Conservation (phyloP, 2,329 filamentous ascomycete genomes). For the Plectosphaerella sp. region DNA sequence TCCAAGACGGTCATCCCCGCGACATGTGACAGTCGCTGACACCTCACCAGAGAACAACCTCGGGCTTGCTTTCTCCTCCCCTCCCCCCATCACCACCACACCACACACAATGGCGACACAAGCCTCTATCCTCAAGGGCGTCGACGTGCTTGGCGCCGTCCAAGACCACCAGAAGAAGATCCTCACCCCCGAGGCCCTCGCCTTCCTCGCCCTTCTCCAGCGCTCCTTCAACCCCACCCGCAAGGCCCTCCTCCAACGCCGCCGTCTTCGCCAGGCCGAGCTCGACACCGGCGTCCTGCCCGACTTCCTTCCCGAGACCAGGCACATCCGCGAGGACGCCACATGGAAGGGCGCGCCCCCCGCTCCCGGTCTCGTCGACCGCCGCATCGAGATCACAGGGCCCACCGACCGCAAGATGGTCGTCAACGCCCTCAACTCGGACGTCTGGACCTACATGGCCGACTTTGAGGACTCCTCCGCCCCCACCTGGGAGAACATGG, state of each 20-base stretch:
- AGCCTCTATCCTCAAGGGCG: conserved; percentile 61
- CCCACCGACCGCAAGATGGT: conserved; percentile 94
- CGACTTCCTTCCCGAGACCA: conserved; percentile 86
- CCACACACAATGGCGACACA: conserved; percentile 57
- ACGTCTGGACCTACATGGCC: conserved; percentile 94
- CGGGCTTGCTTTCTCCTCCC: too few species aligned
- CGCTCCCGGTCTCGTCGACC: conserved; percentile 78
- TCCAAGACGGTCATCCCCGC: too few species aligned
- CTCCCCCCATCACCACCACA: background rate
- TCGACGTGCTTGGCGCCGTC: conserved; percentile 71
- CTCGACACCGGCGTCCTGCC: conserved; percentile 76
- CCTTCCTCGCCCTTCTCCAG: conserved; percentile 82
- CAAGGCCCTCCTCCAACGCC: conserved; percentile 75
- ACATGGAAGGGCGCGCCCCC: conserved; percentile 82
- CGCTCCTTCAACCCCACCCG: conserved; percentile 79
- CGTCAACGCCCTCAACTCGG: conserved; percentile 82
- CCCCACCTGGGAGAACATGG: conserved; percentile 93
- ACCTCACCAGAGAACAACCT: too few species aligned
- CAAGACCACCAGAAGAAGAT: conserved; percentile 74
- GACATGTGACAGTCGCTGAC: too few species aligned
- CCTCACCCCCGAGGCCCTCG: conserved; percentile 73
- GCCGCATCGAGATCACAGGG: conserved; percentile 84
- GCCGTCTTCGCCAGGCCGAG: conserved; percentile 74
- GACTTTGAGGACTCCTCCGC: conserved; percentile 88
- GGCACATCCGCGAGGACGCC: conserved; percentile 80